Base-by-base conservation (phyloP, 768 basidiomycete genomes). In the Pleurotus citrinopileatus region DNA sequence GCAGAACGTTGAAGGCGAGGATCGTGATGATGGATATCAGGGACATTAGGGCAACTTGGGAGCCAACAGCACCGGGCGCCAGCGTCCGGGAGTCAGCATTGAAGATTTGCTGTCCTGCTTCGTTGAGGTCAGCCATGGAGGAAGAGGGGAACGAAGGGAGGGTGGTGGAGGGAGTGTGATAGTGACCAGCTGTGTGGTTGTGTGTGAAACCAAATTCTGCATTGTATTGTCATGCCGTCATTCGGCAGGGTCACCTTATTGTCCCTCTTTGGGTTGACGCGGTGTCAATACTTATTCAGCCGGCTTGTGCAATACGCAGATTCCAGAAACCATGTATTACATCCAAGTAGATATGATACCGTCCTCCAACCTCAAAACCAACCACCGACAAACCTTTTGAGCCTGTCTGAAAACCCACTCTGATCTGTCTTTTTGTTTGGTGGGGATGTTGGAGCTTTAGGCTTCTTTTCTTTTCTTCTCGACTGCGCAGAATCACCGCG, bases 41-140 rank as follows among this genome's bases (percentile, higher is more conserved):
- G 59, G 75, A 75, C 90, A 91, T 91, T 38, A 91, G 74, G 37
- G 75, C 76, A 40, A 89, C 83, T 67, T 92, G 90, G n/a, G 82
- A 83, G 57, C 79, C 86, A 25, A 92, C 90, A 52, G 90, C 89
- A 55, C 79, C 77, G 70, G 90, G 89, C 77, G 82, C 83, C 79
- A 88, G 84, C 77, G 84, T 78, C 79, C 87, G 72, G 34, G 76
- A 71, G 56, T 73, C 74, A 44, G 52, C 29, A 40, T 54, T 56
- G 50, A 64, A 68, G 58, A 79, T 68, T 55, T 80, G 62, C 15
- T 74, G 51, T 48, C 69, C 68, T 47, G 74, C 72, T 60, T 70
- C 66, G 54, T 70, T 64, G 46, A 76, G 67, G 51, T 64, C 63
- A 53, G 71, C 67, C 72, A 74, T 74, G 58, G 55, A 56, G 48